phyloP scores from a whole-genome alignment of 495 filamentous ascomycete genomes.

The Penicillium chermesinum region DNA sequence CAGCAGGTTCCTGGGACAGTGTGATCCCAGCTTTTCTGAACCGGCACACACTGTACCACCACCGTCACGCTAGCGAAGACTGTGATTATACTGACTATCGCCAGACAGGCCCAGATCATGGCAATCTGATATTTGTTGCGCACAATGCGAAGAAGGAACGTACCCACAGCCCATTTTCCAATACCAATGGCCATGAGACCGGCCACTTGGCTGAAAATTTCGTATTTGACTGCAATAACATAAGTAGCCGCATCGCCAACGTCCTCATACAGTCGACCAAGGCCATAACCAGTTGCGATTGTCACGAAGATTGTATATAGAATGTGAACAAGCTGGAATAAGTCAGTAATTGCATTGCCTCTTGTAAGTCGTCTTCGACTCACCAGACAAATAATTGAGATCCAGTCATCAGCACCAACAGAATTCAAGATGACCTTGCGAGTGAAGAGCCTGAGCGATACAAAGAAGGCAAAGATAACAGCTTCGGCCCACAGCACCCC shows the following conservation, averaged over 20 bases:
- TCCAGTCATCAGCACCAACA: slow-evolving; percentile 22
- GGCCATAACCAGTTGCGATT: slow-evolving; percentile 14
- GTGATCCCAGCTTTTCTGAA: slow-evolving; percentile 22
- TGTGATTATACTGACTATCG: slow-evolving; percentile 16
- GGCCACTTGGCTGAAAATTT: slow-evolving; percentile 22
- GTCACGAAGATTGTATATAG: slow-evolving; percentile 22
- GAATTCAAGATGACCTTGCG: slow-evolving; percentile 19
- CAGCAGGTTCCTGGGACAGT: slow-evolving; percentile 16
- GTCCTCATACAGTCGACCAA: slow-evolving; percentile 15
- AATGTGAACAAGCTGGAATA: slow-evolving; percentile 15
- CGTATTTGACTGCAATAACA: slow-evolving; percentile 18
- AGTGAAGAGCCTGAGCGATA: slow-evolving; percentile 22
- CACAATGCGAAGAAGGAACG: slow-evolving; percentile 25
- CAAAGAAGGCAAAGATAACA: slow-evolving; percentile 16
- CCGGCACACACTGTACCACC: slow-evolving; percentile 21
- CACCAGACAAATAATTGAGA: slow-evolving; percentile 18
- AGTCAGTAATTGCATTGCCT: not conserved
- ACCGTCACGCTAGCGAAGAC: slow-evolving; percentile 19
- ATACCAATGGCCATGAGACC: slow-evolving; percentile 25
- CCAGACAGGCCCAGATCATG: slow-evolving; percentile 19
- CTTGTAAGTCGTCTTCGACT: not conserved
- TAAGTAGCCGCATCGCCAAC: slow-evolving; percentile 18
- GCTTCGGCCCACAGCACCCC: slow-evolving; percentile 21
- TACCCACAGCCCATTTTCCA: slow-evolving; percentile 20
- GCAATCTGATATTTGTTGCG: slow-evolving; percentile 23